Evolutionary conservation across 352 stramenopile genomes (phyloP).

Genomic region (Pilasporangium apinafurcum): DNA sequence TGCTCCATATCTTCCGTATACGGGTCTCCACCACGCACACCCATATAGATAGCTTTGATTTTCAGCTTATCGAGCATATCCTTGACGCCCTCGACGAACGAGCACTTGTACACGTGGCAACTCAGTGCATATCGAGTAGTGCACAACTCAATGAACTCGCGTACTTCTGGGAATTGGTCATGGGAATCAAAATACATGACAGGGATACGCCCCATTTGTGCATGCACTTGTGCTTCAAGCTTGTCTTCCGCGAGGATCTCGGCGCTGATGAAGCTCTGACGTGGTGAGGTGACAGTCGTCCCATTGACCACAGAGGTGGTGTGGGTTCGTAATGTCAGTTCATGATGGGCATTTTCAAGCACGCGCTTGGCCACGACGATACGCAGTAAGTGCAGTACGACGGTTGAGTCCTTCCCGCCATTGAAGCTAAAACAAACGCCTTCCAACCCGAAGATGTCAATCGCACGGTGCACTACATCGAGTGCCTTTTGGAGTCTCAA

Average conservation of each 20-base stretch:
- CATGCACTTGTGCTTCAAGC: conserved; percentile 37
- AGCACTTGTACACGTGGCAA: conserved; percentile 81
- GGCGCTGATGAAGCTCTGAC: conserved; percentile 43
- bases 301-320: conserved; percentile 4
- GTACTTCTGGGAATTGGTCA: conserved; percentile 93
- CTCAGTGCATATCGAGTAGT: conserved; percentile 43
- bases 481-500: conserved; percentile 57
- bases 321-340: not conserved
- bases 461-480: conserved; percentile 66
- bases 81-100: conserved; percentile 92
- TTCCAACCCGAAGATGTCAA: conserved; percentile 76
- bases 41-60: conserved; percentile 89
- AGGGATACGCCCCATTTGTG: conserved; percentile 45
- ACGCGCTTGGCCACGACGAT: conserved; percentile 74
- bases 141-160: conserved; percentile 81
- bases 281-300: conserved; percentile 53
- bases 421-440: conserved; percentile 90
- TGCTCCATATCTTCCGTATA: conserved; percentile 87
- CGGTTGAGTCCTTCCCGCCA: conserved; percentile 90
- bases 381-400: conserved; percentile 87
- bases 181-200: conserved; percentile 96
- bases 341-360: conserved; percentile 27
- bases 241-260: conserved; percentile 43
- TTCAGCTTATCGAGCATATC: conserved; percentile 80
- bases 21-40: conserved; percentile 88